Evolutionary conservation across 306 rosid species (phyloP), one percentile per base, ranked within the genome.

Genomic region (Gynostemma pentaphyllum): DNA sequence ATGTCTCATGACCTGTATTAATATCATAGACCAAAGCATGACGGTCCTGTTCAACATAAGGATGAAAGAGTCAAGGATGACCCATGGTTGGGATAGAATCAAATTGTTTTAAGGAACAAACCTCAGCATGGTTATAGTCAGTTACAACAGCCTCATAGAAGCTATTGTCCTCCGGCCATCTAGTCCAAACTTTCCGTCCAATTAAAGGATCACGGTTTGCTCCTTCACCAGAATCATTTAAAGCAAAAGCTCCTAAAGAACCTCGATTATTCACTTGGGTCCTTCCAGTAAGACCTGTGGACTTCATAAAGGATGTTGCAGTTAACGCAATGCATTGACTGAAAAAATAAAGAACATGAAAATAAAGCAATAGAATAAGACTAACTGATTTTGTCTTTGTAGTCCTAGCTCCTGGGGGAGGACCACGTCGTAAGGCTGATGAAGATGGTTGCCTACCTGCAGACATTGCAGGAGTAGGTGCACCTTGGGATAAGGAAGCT

Each of bases 1-100:
- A 82, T 10, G 87, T 82, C 69, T 82, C 87, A 14, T 72, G 61
- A 41, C 66, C 47, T 18, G 83, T 75, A 73, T 70, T 72, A 26
- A 75, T 78, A 70, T 82, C 87, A 70, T 82, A 82, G 40, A 82
- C 87, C 72, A 82, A 24, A 61, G 81, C 87, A 75, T 82, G 81
- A 23, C 52, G 79, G 18, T 81, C 81, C 87, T 82, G 74, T 11
- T 51, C 72, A 67, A 9, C 11, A 28, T 24, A 16, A 22, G 2
- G 34, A 60, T 51, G 40, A 45, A 59, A 53, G 40, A 72, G 68
- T 22, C 41, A 45, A n/a, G 55, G 51, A 40, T 4, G 9, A 66
- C 15, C 61, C 60, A 32, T 16, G 44, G 15, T 13, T 40, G 36
- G 50, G n/a, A 50, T 61, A 41, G 41, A 40, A 41, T 19, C 15